A percentile compares a stretch with the other conserved stretches of the same genome.
These are phyloP conservation scores for Stephanodiscus minutulus DNA, from an alignment of 108 stramenopile genomes.

Conservation along the genomic window DNA sequence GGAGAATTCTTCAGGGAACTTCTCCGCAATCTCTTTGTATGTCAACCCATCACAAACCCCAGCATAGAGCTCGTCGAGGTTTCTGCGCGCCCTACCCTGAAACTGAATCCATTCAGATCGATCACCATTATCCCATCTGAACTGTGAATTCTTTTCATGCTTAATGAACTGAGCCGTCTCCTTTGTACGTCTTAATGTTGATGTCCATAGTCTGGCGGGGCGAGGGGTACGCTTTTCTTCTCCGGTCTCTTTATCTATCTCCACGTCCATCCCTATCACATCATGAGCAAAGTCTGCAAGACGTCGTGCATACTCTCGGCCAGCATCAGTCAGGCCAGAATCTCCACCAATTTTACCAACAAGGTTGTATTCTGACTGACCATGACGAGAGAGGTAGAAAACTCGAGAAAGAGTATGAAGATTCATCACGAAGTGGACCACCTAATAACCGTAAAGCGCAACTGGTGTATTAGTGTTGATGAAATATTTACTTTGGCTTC, in stretches of 20 bases:
- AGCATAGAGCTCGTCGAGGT: slow-evolving; percentile 95
- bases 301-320: slow-evolving; percentile 88
- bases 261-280: slow-evolving; percentile 60
- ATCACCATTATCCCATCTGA: slow-evolving; percentile 83
- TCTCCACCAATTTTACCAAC: slow-evolving; percentile 98
- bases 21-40: slow-evolving; percentile 94
- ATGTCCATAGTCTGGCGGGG: slow-evolving; percentile 95
- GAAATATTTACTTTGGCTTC: not conserved
- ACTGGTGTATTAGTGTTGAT: slow-evolving; percentile 6
- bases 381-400: slow-evolving; percentile 97
- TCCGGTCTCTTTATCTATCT: slow-evolving; percentile 50
- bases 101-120: slow-evolving; percentile 86
- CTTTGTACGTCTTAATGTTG: slow-evolving; percentile 92
- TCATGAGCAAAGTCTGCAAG: slow-evolving; percentile 90
- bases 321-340: slow-evolving; percentile 88
- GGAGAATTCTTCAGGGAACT: slow-evolving; percentile 94
- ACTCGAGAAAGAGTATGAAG: slow-evolving; percentile 85
- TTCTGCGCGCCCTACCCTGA: slow-evolving; percentile 73
- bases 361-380: slow-evolving; percentile 97
- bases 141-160: slow-evolving; percentile 48
- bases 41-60: slow-evolving; percentile 95
- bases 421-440: slow-evolving; percentile 94
- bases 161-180: slow-evolving; percentile 94
- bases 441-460: slow-evolving; percentile 27
- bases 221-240: slow-evolving; percentile 43